These are phyloP conservation scores for Aphanomyces euteiches DNA, from an alignment of 352 stramenopile species.

Conservation along the genomic window DNA sequence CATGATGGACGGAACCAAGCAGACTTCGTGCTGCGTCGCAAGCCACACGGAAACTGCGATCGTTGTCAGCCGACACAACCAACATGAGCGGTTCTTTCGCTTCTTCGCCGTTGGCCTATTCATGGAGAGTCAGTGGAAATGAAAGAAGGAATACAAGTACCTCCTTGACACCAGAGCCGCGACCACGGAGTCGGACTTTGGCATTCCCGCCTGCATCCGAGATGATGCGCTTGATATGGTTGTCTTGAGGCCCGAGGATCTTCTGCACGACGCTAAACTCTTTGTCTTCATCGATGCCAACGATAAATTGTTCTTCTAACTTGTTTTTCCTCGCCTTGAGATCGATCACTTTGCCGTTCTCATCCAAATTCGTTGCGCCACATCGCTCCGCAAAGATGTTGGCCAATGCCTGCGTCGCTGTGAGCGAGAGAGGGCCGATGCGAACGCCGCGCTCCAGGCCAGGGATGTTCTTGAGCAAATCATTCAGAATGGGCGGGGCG, in stretches of 20 bases:
- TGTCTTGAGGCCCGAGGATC: conserved; percentile 74
- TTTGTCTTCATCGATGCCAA: conserved; percentile 82
- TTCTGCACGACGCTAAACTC: conserved; percentile 81
- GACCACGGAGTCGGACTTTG: conserved; percentile 81
- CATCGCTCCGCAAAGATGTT: conserved; percentile 73
- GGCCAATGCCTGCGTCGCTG: conserved; percentile 61
- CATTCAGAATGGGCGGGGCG: conserved; percentile 68
- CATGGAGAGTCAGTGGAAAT: not conserved
- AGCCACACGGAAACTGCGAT: conserved; percentile 77
- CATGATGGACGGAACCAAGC: conserved; percentile 63
- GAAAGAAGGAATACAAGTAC: conserved; percentile 31
- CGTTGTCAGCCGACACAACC: conserved; percentile 79
- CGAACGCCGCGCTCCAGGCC: conserved; percentile 52
- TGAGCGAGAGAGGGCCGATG: conserved; percentile 57
- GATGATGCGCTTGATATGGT: conserved; percentile 86
- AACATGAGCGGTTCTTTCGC: conserved; percentile 76
- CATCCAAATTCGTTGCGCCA: conserved; percentile 32
- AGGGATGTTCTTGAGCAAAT: conserved; percentile 64
- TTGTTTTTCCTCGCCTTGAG: conserved; percentile 35
- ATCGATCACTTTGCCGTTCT: conserved; percentile 42
- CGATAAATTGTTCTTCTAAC: conserved; percentile 38
- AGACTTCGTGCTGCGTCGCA: conserved; percentile 64
- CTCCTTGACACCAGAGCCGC: conserved; percentile 76
- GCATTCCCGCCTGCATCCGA: conserved; percentile 70
- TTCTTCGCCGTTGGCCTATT: conserved; percentile 44